phyloP scores from a whole-genome alignment of 306 rosid species.

The Myrica gale region DNA sequence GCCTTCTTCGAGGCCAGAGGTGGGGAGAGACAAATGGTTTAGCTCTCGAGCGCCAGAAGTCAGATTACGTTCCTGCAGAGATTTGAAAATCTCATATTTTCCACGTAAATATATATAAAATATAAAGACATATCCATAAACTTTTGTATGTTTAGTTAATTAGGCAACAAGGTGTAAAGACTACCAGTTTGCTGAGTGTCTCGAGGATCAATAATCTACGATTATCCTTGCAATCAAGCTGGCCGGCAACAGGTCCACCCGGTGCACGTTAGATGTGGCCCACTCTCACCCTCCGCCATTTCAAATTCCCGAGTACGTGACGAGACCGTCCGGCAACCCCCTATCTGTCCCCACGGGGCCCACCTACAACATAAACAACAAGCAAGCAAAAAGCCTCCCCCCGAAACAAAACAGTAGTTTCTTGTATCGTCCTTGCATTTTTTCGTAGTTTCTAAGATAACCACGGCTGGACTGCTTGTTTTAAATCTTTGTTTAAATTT shows the following conservation, averaged over 20 bases:
- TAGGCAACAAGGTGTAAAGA: too few relatives aligned
- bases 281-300: constrained; percentile 15
- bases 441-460: constrained; percentile 1
- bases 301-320: constrained; percentile 22
- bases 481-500: constrained; percentile 35
- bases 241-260: constrained; percentile 37
- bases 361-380: neutral
- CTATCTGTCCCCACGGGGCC: constrained; percentile 7
- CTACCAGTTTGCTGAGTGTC: too few relatives aligned
- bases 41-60: too few relatives aligned
- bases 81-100: too few relatives aligned
- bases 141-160: too few relatives aligned
- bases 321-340: neutral
- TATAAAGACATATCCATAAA: too few relatives aligned
- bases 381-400: neutral
- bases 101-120: too few relatives aligned
- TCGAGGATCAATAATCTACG: too few relatives aligned
- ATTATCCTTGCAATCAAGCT: neutral
- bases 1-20: too few relatives aligned
- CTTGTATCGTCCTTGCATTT: neutral
- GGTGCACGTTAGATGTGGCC: constrained; percentile 26
- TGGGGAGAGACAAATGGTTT: too few relatives aligned
- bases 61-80: too few relatives aligned
- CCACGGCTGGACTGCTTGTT: constrained; percentile 1
- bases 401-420: neutral